These are phyloP conservation scores for Suhomyces vadensis DNA, from an alignment of 805 yeast species.

Conservation along the genomic window DNA sequence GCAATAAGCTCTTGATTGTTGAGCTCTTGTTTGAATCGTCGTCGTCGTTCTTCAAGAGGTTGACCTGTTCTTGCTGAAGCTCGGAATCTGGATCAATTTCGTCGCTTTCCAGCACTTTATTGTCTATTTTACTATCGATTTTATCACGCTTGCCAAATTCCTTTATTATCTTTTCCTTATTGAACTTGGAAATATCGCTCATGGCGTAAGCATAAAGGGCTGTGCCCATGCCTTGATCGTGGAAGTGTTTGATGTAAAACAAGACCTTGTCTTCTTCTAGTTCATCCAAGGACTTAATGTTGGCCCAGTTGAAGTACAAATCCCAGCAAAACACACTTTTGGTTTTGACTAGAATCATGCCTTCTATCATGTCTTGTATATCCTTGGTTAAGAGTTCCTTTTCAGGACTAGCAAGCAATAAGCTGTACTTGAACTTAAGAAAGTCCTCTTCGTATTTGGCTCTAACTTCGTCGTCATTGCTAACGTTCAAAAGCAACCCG, in stretches of 20 bases:
- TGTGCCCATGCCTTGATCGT: conserved; percentile 59
- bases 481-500: conserved; percentile 53
- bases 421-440: conserved; percentile 55
- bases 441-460: conserved; percentile 57
- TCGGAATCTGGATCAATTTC: conserved; percentile 16
- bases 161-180: conserved; percentile 19
- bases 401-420: conserved; percentile 59
- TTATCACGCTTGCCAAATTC: conserved; percentile 12
- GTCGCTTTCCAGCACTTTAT: conserved; percentile 18
- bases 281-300: conserved; percentile 49
- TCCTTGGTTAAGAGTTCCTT: conserved; percentile 34
- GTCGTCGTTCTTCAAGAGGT: conserved; percentile 10
- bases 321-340: conserved; percentile 70
- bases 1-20: conserved; percentile 24
- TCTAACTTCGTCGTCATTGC: conserved; percentile 62
- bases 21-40: not conserved
- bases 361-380: conserved; percentile 60
- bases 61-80: conserved; percentile 4
- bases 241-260: conserved; percentile 58
- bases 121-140: conserved; percentile 16
- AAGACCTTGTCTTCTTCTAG: conserved; percentile 48
- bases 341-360: conserved; percentile 69
- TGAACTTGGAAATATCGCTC: conserved; percentile 70
- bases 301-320: conserved; percentile 71
- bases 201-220: conserved; percentile 61